A percentile compares a stretch with the other conserved stretches of the same genome.
These are phyloP conservation scores for Aspergillus brunneoviolaceus DNA, from an alignment of 2,329 filamentous ascomycete species.

Conservation along the genomic window DNA sequence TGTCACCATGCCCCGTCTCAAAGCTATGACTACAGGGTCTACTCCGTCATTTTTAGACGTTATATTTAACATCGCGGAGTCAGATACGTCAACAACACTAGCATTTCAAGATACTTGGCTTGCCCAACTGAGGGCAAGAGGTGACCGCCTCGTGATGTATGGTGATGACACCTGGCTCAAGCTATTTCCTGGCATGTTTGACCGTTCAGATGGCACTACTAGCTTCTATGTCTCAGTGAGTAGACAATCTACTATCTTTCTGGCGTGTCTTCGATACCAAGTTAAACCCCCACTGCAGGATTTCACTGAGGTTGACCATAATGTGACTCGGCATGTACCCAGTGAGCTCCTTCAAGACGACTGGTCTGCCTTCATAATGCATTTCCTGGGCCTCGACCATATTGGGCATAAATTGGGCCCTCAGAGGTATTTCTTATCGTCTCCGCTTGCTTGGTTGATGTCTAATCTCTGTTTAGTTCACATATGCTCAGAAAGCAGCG, in stretches of 20 bases:
- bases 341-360: constrained; percentile 72
- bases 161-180: constrained; percentile 99
- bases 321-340: constrained; percentile 88
- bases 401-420: constrained; percentile 97
- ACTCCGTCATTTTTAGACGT: constrained; percentile 98
- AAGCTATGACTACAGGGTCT: constrained; percentile 94
- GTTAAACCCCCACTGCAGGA: constrained; percentile 57
- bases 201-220: constrained; percentile 84
- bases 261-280: constrained; percentile 5
- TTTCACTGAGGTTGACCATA: constrained; percentile 96
- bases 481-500: constrained; percentile 91
- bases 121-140: constrained; percentile 78
- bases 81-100: constrained; percentile 84
- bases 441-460: neutral
- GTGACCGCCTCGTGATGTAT: constrained; percentile 85
- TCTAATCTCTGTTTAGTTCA: constrained; percentile 37
- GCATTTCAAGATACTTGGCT: constrained; percentile 93
- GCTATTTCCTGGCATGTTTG: constrained; percentile 86
- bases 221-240: constrained; percentile 97
- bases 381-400: constrained; percentile 94
- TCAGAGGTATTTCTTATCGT: constrained; percentile 56
- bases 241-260: constrained; percentile 22
- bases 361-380: constrained; percentile 91
- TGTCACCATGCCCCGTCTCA: constrained; percentile 96
- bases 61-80: constrained; percentile 94